A percentile compares a stretch with the other conserved stretches of the same genome.
Conservation (phyloP, 2,329 filamentous ascomycete genomes). For the Gaeumannomyces tritici region DNA sequence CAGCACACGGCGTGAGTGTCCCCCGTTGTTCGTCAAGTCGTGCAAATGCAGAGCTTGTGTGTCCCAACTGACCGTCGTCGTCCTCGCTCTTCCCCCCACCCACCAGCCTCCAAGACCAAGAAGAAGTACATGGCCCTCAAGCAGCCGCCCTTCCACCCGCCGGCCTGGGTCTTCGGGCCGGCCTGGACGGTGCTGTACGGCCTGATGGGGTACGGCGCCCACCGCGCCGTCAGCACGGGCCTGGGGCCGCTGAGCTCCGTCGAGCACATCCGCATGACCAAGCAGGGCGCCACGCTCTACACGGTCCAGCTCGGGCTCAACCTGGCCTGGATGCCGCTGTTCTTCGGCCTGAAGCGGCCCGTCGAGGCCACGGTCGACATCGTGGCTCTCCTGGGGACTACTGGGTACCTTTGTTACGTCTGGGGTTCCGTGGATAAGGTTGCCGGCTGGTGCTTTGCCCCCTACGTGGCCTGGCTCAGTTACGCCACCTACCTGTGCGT, state of each 20-base stretch:
- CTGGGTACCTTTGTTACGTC: conserved; percentile 63
- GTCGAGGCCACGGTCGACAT: conserved; percentile 69
- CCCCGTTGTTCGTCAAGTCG: not conserved
- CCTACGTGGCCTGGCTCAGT: conserved; percentile 77
- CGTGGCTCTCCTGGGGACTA: conserved; percentile 59
- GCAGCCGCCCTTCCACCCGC: conserved; percentile 56
- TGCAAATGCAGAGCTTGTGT: conserved; percentile 2
- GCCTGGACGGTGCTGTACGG: conserved; percentile 60
- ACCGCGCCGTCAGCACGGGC: conserved; percentile 61
- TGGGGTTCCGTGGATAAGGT: conserved; percentile 67
- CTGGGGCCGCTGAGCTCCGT: conserved; percentile 46
- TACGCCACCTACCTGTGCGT: conserved; percentile 82
- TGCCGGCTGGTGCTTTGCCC: conserved; percentile 65
- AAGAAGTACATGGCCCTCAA: conserved; percentile 55
- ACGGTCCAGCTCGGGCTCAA: conserved; percentile 80
- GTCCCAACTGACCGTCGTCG: conserved; percentile 1
- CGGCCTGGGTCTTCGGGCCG: conserved; percentile 52
- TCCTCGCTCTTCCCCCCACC: too few species aligned
- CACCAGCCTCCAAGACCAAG: conserved; percentile 42
- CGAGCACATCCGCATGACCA: conserved; percentile 46
- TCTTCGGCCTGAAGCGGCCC: conserved; percentile 71
- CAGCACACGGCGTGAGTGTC: conserved; percentile 49
- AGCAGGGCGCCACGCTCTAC: conserved; percentile 69
- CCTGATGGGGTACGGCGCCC: conserved; percentile 81
- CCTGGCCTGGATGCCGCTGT: conserved; percentile 83